A percentile compares a stretch with the other conserved stretches of the same genome.
Evolutionary conservation across 495 filamentous ascomycete genomes (phyloP).

Genomic region (Diplogelasinospora grovesii): DNA sequence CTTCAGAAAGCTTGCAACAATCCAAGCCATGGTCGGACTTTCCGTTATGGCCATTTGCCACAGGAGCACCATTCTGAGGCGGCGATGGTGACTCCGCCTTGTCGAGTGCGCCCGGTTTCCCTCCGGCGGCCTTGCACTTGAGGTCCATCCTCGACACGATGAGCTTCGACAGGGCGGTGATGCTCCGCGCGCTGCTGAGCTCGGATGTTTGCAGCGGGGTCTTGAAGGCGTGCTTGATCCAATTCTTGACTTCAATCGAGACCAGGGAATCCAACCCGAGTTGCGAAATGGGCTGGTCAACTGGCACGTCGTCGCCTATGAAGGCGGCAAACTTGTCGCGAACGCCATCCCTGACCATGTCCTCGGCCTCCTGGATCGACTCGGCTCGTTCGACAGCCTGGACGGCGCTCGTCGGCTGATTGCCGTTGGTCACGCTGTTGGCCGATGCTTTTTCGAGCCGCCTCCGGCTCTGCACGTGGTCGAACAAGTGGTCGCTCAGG

Average conservation of each 20-base stretch:
- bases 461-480: background rate
- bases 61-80: background rate
- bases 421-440: background rate
- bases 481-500: background rate
- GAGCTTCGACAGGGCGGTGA: background rate
- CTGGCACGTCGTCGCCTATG: background rate
- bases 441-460: background rate
- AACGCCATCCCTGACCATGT: background rate
- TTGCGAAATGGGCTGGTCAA: background rate
- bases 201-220: slow-evolving; percentile 1
- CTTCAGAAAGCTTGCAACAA: background rate
- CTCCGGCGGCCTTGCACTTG: background rate
- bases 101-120: background rate
- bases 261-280: slow-evolving; percentile 2
- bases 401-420: background rate
- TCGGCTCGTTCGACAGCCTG: background rate
- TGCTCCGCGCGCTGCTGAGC: background rate
- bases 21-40: background rate
- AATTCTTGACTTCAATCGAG: slow-evolving; percentile 3
- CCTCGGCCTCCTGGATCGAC: slow-evolving; percentile 1
- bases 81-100: too few relatives aligned
- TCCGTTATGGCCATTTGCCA: background rate
- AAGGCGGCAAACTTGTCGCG: slow-evolving; percentile 2
- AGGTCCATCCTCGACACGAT: slow-evolving; percentile 1
- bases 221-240: slow-evolving; percentile 1